Evolutionary conservation across 2,329 filamentous ascomycete genomes (phyloP).

Genomic region (Arthroderma uncinatum): DNA sequence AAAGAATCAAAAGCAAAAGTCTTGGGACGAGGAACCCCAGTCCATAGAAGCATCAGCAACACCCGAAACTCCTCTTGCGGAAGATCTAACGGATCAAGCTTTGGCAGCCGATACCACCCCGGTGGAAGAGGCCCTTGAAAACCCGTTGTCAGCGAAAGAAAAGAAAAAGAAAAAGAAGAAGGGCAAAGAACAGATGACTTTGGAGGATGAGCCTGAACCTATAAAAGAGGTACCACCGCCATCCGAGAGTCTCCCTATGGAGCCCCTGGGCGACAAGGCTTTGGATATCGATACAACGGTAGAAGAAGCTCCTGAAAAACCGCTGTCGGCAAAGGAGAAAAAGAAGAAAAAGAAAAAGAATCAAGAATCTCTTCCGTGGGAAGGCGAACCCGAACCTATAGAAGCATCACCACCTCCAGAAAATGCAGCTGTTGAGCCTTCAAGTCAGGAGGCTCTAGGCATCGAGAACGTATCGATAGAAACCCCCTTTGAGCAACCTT

Average conservation of each 20-base stretch:
- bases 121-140: not conserved
- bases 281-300: not conserved
- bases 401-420: not conserved
- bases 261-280: not conserved
- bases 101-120: not conserved
- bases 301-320: not conserved
- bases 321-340: conserved; percentile 17
- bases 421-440: not conserved
- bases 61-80: not conserved
- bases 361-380: conserved; percentile 8
- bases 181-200: not conserved
- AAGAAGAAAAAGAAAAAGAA: conserved; percentile 29
- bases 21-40: not conserved
- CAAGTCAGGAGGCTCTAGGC: not conserved
- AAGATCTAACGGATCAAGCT: not conserved
- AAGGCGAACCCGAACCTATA: conserved; percentile 9
- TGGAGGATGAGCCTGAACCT: not conserved
- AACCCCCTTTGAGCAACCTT: not conserved
- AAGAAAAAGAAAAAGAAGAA: not conserved
- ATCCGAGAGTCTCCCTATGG: not conserved
- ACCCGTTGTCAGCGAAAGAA: not conserved
- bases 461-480: not conserved
- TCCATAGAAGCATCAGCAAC: not conserved
- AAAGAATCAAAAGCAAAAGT: not conserved
- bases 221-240: not conserved